Evolutionary conservation across 257 asterid genomes (phyloP), one percentile per base, ranked within the genome.

Genomic region (Solanum pinnatisectum): DNA sequence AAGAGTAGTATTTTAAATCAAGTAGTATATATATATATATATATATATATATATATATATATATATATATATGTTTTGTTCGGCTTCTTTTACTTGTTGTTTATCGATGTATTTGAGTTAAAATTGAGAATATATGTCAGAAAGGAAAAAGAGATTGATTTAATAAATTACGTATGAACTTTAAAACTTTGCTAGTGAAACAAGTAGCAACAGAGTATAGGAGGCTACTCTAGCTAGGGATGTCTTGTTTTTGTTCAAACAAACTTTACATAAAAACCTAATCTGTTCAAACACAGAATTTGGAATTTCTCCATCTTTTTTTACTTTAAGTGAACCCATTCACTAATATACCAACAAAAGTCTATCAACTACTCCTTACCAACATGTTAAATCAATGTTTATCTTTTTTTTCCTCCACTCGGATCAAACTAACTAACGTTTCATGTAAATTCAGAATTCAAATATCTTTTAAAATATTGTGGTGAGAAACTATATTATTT

Each of bases 241-340:
- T 82, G 86, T 82, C 49, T 82, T 82, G 44, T 82, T 82, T 82
- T 82, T 82, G 44, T 82, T 82, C 86, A 82, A 82, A 82, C 44
- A 82, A 49, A 82, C 15, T 82, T 8, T 82, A 82, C 86, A 82
- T 82, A 49, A 82, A 82, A 82, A 82, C 70, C 86, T 49, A 82
- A 82, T 16, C 86, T 82, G 70, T 82, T 49, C 6, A 30, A 82
- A 82, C 42, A 49, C 86, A 81, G 86, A 82, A 82, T 82, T 82
- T 82, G 12, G 25, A 49, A 37, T 49, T 82, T 49, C 42, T 18
- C 86, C 22, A 49, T 82, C 40, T 82, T 10, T 32, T 25, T 49
- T 82, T 49, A 82, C 86, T 32, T 82, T 30, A 79, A 79, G 18
- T 79, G 67, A 79, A 79, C 5, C 39, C 39, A 44, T 79, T 44